Evolutionary conservation across 495 filamentous ascomycete genomes (phyloP).

Genomic region (Penicillium ochrochloron): DNA sequence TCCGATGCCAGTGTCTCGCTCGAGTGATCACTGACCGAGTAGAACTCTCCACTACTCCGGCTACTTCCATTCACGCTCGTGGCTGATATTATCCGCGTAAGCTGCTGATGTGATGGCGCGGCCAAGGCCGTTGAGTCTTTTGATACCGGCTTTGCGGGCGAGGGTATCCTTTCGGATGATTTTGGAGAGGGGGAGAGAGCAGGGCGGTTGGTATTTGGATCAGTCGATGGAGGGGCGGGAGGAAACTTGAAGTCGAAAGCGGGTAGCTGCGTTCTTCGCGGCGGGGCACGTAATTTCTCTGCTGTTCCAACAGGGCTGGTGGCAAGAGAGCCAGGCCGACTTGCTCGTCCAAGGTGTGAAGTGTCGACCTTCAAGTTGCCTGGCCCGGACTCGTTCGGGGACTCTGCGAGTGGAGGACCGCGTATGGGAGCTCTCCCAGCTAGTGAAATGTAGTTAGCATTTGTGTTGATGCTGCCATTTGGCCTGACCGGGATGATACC

Average conservation of each 20-base stretch:
- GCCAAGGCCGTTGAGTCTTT: constrained; percentile 28
- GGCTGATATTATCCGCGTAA: constrained; percentile 75
- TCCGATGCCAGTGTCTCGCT: constrained; percentile 92
- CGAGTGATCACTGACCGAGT: constrained; percentile 90
- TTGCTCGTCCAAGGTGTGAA: constrained; percentile 29
- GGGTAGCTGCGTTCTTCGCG: constrained; percentile 44
- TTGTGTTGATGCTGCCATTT: background rate
- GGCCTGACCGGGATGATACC: constrained; percentile 36
- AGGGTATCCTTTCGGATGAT: constrained; percentile 26
- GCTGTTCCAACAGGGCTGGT: constrained; percentile 35
- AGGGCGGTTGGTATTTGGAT: constrained; percentile 36
- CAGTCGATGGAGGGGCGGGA: constrained; percentile 43
- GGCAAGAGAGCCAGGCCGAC: constrained; percentile 31
- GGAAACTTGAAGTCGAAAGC: constrained; percentile 74
- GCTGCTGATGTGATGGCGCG: constrained; percentile 57
- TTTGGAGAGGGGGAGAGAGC: constrained; percentile 42
- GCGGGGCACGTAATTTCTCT: constrained; percentile 36
- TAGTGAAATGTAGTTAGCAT: constrained; percentile 21
- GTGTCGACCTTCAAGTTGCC: constrained; percentile 39
- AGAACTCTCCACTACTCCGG: constrained; percentile 94
- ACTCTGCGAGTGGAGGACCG: constrained; percentile 36
- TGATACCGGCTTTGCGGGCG: constrained; percentile 14
- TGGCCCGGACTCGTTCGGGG: constrained; percentile 31
- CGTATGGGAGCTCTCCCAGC: constrained; percentile 33
- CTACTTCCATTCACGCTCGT: constrained; percentile 65